Base-by-base conservation (phyloP, 495 filamentous ascomycete species). In the Lophium mytilinum region DNA sequence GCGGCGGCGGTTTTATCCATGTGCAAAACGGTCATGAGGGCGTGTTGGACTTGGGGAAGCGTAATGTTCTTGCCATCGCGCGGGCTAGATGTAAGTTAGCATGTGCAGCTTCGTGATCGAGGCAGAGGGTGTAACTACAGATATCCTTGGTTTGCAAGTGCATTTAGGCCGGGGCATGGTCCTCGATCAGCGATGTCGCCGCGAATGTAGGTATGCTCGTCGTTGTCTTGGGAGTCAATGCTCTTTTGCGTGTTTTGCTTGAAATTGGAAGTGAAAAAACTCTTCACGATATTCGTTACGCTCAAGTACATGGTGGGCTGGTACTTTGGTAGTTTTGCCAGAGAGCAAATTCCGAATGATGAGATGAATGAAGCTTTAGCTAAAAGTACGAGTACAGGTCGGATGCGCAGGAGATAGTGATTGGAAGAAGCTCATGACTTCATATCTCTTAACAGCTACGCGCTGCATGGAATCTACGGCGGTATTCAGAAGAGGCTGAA, bases 51-150 rank as follows among this genome's bases (percentile, higher is more conserved):
- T 37, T 58, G 54, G 19, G 63, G 18, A 18, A 64, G 42, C 41
- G 66, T 66, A 37, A 73, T 65, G 59, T 66, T 66, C 50, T 72
- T 72, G 55, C 69, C 71, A 58, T 69, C 66, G 51, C 69, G 66
- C 11, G 71, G 69, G 14, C 69, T 73, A 58, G 36, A 57, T 54
- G 48, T 62, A 42, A 11, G 53, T 50, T 37, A 50, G 53, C 10
- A 51, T 56, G 33, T 33, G 17, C 14, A 41, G 12, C 17, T 30
- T 34, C 24, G 36, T n/a, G 42, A 45, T 40, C 50, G 37, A 34
- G 34, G 51, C 17, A 47, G 45, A 57, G 35, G 46, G 52, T 1
- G 21, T 54, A 47, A 42, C 33, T 56, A 56, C 69, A 66, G 33
- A 57, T 64, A 66, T 55, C 61, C 55, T 21, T 64, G 64, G 62